phyloP scores from a whole-genome alignment of 768 basidiomycete species.

The Lactifluus pinguis region DNA sequence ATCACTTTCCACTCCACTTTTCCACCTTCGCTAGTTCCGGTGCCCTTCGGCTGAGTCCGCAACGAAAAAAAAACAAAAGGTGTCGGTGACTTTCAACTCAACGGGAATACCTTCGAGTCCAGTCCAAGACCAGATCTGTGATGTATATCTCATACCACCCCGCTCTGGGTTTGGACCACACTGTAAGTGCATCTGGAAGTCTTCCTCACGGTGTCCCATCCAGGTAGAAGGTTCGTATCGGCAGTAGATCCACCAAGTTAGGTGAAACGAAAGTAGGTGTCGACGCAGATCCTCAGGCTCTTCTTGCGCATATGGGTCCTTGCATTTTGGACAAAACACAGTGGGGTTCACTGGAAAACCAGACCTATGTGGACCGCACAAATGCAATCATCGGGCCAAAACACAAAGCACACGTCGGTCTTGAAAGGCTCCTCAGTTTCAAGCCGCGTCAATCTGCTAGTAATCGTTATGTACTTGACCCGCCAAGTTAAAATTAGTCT shows the following conservation, averaged over 20 bases:
- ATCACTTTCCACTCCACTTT: background rate
- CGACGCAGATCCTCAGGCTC: background rate
- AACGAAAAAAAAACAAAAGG: background rate
- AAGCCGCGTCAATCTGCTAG: no score
- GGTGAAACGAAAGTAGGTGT: background rate
- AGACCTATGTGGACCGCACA: no score
- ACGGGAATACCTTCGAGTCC: background rate
- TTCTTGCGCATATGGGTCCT: background rate
- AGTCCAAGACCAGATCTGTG: background rate
- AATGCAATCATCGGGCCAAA: no score
- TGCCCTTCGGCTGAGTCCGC: background rate
- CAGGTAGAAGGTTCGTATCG: background rate
- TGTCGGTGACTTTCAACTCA: background rate
- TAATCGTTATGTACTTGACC: no score
- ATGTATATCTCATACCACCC: background rate
- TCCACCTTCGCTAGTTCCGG: background rate
- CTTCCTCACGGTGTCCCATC: background rate
- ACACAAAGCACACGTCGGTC: no score
- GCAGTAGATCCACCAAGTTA: background rate
- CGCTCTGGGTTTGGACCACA: background rate
- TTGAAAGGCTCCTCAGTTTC: no score
- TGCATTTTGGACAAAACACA: background rate
- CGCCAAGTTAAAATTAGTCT: conserved; percentile 11
- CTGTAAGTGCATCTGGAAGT: background rate
- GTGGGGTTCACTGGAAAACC: no score